phyloP scores from a whole-genome alignment of 768 basidiomycete species.

The Macrolepiota albuminosa region DNA sequence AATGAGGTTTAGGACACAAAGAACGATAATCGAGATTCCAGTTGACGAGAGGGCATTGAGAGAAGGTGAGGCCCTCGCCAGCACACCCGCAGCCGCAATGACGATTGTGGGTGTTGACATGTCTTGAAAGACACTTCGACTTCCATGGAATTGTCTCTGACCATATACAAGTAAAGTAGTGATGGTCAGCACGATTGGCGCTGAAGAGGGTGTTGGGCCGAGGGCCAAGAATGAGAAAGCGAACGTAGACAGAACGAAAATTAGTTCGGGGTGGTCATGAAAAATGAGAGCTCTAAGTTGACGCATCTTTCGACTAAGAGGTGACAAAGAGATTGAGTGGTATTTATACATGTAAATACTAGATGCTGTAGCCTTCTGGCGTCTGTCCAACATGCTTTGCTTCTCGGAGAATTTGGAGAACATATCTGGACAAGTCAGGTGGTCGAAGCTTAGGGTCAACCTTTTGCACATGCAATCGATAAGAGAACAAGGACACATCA shows the following conservation, averaged over 20 bases:
- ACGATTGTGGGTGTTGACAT: constrained; percentile 28
- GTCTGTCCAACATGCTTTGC: not conserved
- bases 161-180: constrained; percentile 33
- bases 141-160: constrained; percentile 26
- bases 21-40: constrained; percentile 39
- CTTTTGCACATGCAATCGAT: not conserved
- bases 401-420: no score
- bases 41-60: constrained; percentile 52
- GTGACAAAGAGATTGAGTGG: not conserved
- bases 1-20: constrained; percentile 35
- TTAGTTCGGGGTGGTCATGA: constrained; percentile 22
- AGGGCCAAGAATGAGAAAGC: constrained; percentile 22
- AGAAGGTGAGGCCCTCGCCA: constrained; percentile 41
- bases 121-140: constrained; percentile 17
- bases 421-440: not conserved
- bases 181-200: constrained; percentile 23
- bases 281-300: constrained; percentile 22
- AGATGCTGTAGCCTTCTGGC: not conserved
- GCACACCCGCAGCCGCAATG: constrained; percentile 35
- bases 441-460: not conserved
- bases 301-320: constrained; percentile 15
- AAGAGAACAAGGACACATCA: not conserved
- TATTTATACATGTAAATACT: not conserved
- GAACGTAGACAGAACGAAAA: constrained; percentile 20
- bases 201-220: constrained; percentile 18